Evolutionary conservation across 345 rosid species (phyloP), one percentile per base, ranked within the genome.

Genomic region (Bruguiera sexangula): DNA sequence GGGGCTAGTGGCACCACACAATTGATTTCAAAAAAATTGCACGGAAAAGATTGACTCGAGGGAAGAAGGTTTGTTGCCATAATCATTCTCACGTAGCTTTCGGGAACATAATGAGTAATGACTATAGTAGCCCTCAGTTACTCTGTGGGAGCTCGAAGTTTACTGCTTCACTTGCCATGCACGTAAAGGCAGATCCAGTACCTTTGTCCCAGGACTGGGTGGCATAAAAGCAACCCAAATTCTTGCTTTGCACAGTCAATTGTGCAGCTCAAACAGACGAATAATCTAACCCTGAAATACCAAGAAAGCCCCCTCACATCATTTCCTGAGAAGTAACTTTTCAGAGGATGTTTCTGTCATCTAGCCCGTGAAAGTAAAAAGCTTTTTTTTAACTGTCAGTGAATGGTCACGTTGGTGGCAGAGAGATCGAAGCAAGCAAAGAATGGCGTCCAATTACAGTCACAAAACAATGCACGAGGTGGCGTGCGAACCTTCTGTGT

Each of bases 221-320:
- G 80, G 82, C 85, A 81, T 3, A 53, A 74, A 81, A 68, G 81
- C 76, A 75, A 75, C 63, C 62, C 63, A 39, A 18, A 56, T 62
- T 36, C 67, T 85, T 79, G 87, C 87, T 85, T 79, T 11, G 79
- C 84, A 72, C 84, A 82, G 81, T 75, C 82, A 68, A 55, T 62
- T 66, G 48, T 62, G 48, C 62, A 21, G 48, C 30, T 19, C 10
- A 48, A 13, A 31, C 29, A 20, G 52, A 27, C 53, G n/a, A 4
- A 30, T 13, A 11, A 10, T 8, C 27, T 18, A 18, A 36, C 34
- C 2, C 3, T 13, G n/a, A 77, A 77, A 68, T 61, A 3, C 70
- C 80, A 43, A 39, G 20, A 46, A 69, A 66, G 50, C 22, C 77
- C 76, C 76, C 55, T 9, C 24, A 11, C 21, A 11, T 70, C 29